phyloP scores from a whole-genome alignment of 768 basidiomycete species.

The Mycena vulgaris region DNA sequence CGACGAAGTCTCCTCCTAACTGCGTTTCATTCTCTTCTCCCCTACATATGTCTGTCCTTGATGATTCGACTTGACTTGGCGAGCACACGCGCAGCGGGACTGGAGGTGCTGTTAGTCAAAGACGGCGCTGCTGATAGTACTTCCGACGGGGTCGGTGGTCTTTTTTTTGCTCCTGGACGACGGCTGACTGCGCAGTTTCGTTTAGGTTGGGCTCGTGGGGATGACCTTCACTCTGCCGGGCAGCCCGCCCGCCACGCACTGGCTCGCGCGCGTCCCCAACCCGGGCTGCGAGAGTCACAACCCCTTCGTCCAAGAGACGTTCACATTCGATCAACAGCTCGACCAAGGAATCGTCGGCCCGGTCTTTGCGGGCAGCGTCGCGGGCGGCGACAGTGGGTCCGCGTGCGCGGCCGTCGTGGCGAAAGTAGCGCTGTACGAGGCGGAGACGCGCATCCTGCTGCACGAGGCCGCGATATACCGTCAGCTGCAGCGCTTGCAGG shows the following conservation, averaged over 20 bases:
- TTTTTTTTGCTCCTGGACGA: not conserved
- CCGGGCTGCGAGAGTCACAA: not conserved
- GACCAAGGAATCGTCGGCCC: constrained; percentile 29
- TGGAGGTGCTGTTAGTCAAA: not conserved
- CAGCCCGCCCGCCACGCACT: constrained; percentile 8
- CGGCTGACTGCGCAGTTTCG: not conserved
- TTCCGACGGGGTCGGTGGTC: not conserved
- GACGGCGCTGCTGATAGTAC: not conserved
- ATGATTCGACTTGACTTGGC: constrained; percentile 20
- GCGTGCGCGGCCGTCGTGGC: constrained; percentile 10
- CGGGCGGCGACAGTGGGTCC: not conserved
- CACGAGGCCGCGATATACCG: constrained; percentile 26
- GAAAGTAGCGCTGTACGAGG: constrained; percentile 20
- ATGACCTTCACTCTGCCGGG: constrained; percentile 14
- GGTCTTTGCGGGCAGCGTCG: constrained; percentile 12
- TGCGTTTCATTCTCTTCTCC: too few species aligned
- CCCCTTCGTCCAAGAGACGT: not conserved
- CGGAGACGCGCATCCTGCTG: constrained; percentile 8
- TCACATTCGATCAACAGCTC: constrained; percentile 13
- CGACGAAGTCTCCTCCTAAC: too few species aligned
- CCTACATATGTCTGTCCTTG: not conserved
- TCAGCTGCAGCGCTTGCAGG: constrained; percentile 9
- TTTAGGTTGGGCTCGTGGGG: not conserved
- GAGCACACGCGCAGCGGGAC: not conserved
- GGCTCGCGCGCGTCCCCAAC: constrained; percentile 3